These are phyloP conservation scores for Candida namnaoensis DNA, from an alignment of 805 yeast genomes.

Conservation along the genomic window DNA sequence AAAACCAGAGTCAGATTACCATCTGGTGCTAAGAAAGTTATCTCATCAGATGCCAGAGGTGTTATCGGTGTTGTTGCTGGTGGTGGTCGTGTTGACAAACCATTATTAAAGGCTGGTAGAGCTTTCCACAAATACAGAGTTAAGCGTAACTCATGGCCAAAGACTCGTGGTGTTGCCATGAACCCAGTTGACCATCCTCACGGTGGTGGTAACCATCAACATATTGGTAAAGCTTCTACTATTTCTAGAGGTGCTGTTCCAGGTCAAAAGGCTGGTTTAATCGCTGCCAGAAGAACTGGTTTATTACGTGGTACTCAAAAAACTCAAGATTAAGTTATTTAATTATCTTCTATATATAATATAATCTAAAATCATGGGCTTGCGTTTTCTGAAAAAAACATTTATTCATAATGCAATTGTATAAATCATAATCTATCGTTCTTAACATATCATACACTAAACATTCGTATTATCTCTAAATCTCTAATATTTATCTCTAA, in stretches of 20 bases:
- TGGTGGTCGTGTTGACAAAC: conserved; percentile 99
- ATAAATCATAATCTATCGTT: no score
- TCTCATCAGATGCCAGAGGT: conserved; percentile 97
- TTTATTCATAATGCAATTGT: not conserved
- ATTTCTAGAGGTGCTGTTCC: conserved; percentile 99
- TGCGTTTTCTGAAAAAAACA: not conserved
- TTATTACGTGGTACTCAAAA: conserved; percentile 99
- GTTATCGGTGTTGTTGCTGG: conserved; percentile 99
- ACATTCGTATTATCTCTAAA: no score
- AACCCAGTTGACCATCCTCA: conserved; percentile 99
- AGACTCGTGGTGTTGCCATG: conserved; percentile 99
- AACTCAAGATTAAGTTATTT: conserved; percentile 56
- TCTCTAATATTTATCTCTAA: no score
- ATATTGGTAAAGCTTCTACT: conserved; percentile 99
- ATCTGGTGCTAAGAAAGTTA: conserved; percentile 97
- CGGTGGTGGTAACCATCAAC: conserved; percentile 99
- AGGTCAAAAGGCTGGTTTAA: conserved; percentile 99
- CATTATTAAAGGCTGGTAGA: conserved; percentile 99
- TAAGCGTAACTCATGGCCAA: conserved; percentile 99
- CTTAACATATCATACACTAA: no score
- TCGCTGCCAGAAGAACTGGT: conserved; percentile 99
- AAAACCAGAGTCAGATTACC: conserved; percentile 99
- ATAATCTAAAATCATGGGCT: conserved; percentile 2
- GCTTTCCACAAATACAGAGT: conserved; percentile 99
- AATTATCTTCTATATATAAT: conserved; percentile 17